These are phyloP conservation scores for Trametes coccinea DNA, from an alignment of 768 basidiomycete genomes.

Conservation along the genomic window DNA sequence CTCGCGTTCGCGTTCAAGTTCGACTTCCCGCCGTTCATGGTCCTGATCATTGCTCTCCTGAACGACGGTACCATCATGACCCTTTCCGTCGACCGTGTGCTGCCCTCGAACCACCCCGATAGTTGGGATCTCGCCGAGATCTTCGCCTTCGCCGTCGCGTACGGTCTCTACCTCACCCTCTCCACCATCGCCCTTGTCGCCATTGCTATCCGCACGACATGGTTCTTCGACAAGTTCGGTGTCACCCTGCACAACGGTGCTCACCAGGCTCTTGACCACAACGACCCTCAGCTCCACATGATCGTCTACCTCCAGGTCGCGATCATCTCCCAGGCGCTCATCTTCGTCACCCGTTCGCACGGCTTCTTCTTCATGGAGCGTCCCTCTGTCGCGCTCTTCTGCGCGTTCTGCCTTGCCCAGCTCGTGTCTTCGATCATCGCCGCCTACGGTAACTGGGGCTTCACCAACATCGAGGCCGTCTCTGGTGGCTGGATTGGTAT, in stretches of 20 bases:
- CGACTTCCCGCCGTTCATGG: conserved; percentile 99
- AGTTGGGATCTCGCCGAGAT: conserved; percentile 97
- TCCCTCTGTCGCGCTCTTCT: conserved; percentile 84
- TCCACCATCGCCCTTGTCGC: conserved; percentile 85
- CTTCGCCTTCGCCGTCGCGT: conserved; percentile 92
- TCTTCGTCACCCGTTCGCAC: conserved; percentile 94
- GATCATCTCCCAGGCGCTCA: conserved; percentile 97
- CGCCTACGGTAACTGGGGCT: conserved; percentile 90
- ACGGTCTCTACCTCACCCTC: conserved; percentile 88
- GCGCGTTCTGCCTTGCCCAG: conserved; percentile 92
- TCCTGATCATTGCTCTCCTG: conserved; percentile 93
- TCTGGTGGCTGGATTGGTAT: conserved; percentile 97
- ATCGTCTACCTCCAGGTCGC: conserved; percentile 96
- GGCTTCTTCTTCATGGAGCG: conserved; percentile 97
- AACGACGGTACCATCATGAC: conserved; percentile 99
- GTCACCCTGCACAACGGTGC: conserved; percentile 50
- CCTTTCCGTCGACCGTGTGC: conserved; percentile 90
- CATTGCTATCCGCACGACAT: conserved; percentile 82
- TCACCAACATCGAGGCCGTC: conserved; percentile 78
- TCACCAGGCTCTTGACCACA: conserved; percentile 41
- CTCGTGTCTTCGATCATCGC: conserved; percentile 95
- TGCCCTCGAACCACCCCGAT: conserved; percentile 91
- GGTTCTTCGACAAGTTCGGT: conserved; percentile 88
- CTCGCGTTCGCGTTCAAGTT: conserved; percentile 95
- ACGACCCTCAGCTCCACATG: conserved; percentile 81